Conservation (phyloP, 257 asterid species). For the Linaria vulgaris region DNA sequence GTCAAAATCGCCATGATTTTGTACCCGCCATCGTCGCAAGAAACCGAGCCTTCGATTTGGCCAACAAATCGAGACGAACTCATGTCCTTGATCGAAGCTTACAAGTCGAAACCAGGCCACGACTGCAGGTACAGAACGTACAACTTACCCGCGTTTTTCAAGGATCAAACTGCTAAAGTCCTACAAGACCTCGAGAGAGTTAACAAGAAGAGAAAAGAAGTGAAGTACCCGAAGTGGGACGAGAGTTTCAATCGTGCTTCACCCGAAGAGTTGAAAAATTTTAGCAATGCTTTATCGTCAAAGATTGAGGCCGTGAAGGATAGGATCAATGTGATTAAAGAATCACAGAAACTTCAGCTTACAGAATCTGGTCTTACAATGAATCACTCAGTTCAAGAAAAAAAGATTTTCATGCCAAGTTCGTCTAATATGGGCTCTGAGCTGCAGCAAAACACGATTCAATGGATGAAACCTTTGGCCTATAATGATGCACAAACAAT, state of each 20-base stretch:
- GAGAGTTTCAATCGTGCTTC: not conserved
- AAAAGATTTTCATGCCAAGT: not conserved
- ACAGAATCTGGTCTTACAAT: not conserved
- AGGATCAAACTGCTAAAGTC: not conserved
- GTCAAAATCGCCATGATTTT: slow-evolving; percentile 20
- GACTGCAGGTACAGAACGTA: not conserved
- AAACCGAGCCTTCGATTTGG: slow-evolving; percentile 16
- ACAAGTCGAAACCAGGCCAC: not conserved
- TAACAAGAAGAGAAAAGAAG: not conserved
- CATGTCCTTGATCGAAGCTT: not conserved
- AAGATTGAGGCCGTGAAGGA: slow-evolving; percentile 11
- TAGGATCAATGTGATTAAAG: slow-evolving; percentile 15
- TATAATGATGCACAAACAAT: not conserved
- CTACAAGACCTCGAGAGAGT: slow-evolving; percentile 8
- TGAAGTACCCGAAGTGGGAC: slow-evolving; percentile 13
- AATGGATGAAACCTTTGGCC: not conserved
- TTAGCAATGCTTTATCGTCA: not conserved
- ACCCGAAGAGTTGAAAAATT: not conserved
- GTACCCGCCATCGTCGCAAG: not conserved
- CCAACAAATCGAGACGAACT: slow-evolving; percentile 4
- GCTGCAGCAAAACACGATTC: not conserved
- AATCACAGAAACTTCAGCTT: not conserved
- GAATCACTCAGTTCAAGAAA: slow-evolving; percentile 5
- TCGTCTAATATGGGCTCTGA: not conserved
- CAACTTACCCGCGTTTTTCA: not conserved